Evolutionary conservation across 768 basidiomycete species (phyloP).

Genomic region (Lactarius deliciosus): DNA sequence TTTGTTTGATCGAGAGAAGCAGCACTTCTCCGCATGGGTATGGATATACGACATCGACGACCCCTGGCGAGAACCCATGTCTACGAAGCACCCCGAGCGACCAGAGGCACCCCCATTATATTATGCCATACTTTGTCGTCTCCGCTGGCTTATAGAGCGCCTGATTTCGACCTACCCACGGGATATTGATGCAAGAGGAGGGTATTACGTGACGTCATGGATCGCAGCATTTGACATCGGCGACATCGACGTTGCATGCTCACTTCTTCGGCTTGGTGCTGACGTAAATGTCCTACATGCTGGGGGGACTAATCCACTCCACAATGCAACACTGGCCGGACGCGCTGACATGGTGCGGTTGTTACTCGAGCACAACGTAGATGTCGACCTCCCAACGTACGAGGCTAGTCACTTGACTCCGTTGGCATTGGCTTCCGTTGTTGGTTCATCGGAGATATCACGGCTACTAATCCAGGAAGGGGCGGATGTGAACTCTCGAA

Average conservation of each 20-base stretch:
- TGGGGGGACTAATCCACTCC: too few relatives aligned
- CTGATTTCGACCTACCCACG: neutral
- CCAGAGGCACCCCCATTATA: neutral
- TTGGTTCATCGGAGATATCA: too few relatives aligned
- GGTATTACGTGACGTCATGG: neutral
- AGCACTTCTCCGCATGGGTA: constrained; percentile 5
- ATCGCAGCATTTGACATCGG: neutral
- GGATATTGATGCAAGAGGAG: neutral
- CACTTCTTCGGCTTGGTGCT: neutral
- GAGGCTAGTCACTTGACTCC: too few relatives aligned
- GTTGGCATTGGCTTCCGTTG: too few relatives aligned
- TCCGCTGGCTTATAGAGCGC: neutral
- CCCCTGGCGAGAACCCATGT: neutral
- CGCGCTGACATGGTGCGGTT: too few relatives aligned
- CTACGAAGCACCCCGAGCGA: neutral
- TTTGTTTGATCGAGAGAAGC: neutral
- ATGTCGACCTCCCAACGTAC: too few relatives aligned
- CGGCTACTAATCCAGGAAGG: too few relatives aligned
- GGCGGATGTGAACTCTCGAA: too few relatives aligned
- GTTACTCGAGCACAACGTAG: too few relatives aligned
- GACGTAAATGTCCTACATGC: too few relatives aligned
- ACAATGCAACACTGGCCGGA: too few relatives aligned
- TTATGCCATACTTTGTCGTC: neutral
- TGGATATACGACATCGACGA: constrained; percentile 8
- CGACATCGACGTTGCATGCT: neutral